Conservation (phyloP, 1,284 basidiomycete species). For the Porogramme epimiltina region DNA sequence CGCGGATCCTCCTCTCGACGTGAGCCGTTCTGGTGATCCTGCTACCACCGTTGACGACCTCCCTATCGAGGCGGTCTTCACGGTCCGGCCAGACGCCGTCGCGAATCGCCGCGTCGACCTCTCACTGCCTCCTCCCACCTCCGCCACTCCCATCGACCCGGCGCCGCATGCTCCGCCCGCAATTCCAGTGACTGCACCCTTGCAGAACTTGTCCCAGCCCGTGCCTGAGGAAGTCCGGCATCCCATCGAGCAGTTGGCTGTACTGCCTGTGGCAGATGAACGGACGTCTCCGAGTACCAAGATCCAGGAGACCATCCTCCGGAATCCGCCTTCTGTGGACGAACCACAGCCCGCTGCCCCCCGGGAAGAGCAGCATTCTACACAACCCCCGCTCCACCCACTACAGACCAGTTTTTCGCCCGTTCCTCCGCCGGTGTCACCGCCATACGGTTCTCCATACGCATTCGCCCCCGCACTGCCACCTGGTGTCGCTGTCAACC, state of each 20-base stretch:
- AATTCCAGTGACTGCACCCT: neutral
- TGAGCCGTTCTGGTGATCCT: conserved; percentile 28
- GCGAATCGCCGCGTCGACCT: conserved; percentile 29
- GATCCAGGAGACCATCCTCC: conserved; percentile 43
- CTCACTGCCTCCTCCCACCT: neutral
- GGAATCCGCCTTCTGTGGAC: conserved; percentile 34
- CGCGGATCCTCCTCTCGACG: conserved; percentile 8
- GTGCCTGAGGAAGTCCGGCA: conserved; percentile 24
- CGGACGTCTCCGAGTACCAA: conserved; percentile 24
- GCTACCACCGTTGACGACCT: conserved; percentile 39
- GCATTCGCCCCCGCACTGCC: conserved; percentile 62
- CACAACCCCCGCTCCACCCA: conserved; percentile 51
- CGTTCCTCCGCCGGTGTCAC: conserved; percentile 49
- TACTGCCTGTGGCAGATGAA: conserved; percentile 15
- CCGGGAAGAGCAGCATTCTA: conserved; percentile 24
- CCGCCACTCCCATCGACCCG: neutral
- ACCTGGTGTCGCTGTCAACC: conserved; percentile 72
- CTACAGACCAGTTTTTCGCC: conserved; percentile 63
- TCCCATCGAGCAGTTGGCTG: conserved; percentile 42
- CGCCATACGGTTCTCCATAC: conserved; percentile 65
- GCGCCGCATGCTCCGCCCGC: neutral
- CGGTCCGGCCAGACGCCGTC: conserved; percentile 49
- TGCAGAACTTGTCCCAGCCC: neutral
- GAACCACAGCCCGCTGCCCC: conserved; percentile 8
- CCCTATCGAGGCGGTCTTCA: conserved; percentile 55